phyloP scores from a whole-genome alignment of 768 basidiomycete genomes.

The Boletus rufocinnamomeus region DNA sequence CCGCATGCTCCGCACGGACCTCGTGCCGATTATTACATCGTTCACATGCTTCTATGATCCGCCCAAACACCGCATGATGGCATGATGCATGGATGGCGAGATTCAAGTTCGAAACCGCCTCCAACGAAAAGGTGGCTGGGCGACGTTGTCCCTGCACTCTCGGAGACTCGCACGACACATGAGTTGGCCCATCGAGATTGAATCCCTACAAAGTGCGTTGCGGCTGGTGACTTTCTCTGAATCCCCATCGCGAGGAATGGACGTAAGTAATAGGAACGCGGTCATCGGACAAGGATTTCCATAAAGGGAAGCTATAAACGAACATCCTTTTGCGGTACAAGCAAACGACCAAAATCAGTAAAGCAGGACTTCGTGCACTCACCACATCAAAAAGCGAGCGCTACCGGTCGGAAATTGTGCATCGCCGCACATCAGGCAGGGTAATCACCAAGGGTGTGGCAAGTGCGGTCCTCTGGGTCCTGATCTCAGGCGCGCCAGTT shows the following conservation, averaged over 20 bases:
- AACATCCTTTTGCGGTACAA: constrained; percentile 17
- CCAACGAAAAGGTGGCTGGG: background rate
- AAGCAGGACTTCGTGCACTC: constrained; percentile 16
- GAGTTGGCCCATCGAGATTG: background rate
- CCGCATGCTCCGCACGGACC: background rate
- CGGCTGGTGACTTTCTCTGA: background rate
- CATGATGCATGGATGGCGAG: background rate
- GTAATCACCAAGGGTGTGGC: background rate
- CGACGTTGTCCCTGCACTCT: background rate
- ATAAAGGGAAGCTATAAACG: constrained; percentile 14
- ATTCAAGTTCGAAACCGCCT: background rate
- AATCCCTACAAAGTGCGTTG: background rate
- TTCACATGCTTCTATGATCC: constrained; percentile 3
- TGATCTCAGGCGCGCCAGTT: background rate
- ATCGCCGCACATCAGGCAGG: background rate
- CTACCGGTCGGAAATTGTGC: background rate
- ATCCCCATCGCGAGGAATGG: background rate
- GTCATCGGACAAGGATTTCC: constrained; percentile 7
- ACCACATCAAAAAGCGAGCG: background rate
- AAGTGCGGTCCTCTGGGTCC: constrained; percentile 15
- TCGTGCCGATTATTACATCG: constrained; percentile 4
- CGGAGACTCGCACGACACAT: background rate
- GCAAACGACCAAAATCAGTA: constrained; percentile 15
- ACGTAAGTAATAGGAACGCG: background rate
- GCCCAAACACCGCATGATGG: constrained; percentile 4